Percentiles rank a stretch among this genome's conserved stretches.
These are phyloP conservation scores for Asterionellopsis glacialis DNA, from an alignment of 108 stramenopile genomes.

Conservation along the genomic window DNA sequence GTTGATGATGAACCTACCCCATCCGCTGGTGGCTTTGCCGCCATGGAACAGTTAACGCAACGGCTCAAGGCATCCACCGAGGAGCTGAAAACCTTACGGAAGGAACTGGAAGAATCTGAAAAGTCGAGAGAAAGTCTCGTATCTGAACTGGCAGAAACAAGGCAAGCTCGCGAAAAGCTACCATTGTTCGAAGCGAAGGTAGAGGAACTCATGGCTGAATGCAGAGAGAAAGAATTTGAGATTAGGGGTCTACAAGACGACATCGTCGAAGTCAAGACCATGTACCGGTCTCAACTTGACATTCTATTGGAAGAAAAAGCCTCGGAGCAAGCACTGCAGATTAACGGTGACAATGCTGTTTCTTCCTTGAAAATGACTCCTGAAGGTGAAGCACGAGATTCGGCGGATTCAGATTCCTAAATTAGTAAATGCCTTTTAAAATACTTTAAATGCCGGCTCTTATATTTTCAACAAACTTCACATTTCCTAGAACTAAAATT, in stretches of 20 bases:
- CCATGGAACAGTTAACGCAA: constrained; percentile 70
- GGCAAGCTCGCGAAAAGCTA: constrained; percentile 65
- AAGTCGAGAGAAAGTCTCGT: constrained; percentile 44
- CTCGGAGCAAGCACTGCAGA: background rate
- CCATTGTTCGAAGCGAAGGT: constrained; percentile 65
- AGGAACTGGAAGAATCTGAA: constrained; percentile 57
- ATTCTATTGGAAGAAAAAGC: constrained; percentile 72
- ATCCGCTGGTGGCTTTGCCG: constrained; percentile 49
- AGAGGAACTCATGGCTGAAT: constrained; percentile 52
- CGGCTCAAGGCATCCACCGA: constrained; percentile 55
- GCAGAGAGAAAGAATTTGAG: constrained; percentile 62
- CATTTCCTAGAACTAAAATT: too few relatives aligned
- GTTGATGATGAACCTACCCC: constrained; percentile 6
- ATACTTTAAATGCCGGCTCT: too few relatives aligned
- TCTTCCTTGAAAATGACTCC: background rate
- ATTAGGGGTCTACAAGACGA: constrained; percentile 67
- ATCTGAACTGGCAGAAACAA: constrained; percentile 49
- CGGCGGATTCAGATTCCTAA: background rate
- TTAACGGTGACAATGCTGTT: background rate
- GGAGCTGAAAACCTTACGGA: constrained; percentile 54
- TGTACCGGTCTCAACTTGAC: constrained; percentile 72
- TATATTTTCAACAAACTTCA: too few relatives aligned
- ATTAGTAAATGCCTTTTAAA: background rate
- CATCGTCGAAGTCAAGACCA: constrained; percentile 58
- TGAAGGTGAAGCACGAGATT: background rate